Evolutionary conservation across 164 flowering plant species (phyloP).

Genomic region (Malania oleifera): DNA sequence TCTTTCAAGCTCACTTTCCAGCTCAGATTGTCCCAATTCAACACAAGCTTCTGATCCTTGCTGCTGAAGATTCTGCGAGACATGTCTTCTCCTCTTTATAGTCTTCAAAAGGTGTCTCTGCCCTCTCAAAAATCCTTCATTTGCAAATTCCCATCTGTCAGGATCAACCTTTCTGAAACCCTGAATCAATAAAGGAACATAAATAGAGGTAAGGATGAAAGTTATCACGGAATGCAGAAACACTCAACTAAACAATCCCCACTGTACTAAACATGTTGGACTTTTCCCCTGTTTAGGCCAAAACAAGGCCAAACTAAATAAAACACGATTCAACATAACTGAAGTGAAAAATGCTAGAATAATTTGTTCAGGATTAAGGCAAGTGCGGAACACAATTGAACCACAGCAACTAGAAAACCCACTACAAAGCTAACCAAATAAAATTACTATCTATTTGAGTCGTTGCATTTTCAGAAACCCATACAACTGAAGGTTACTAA

Average conservation of each 20-base stretch:
- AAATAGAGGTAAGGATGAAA: background rate
- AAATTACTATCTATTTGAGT: too few relatives aligned
- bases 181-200: constrained; percentile 31
- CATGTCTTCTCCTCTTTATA: constrained; percentile 61
- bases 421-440: too few relatives aligned
- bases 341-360: too few relatives aligned
- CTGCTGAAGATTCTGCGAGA: constrained; percentile 24
- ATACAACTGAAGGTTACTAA: too few relatives aligned
- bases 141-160: constrained; percentile 90
- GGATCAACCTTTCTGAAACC: constrained; percentile 89
- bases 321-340: too few relatives aligned
- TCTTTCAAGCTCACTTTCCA: constrained; percentile 56
- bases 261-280: too few relatives aligned
- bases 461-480: too few relatives aligned
- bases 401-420: too few relatives aligned
- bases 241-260: background rate
- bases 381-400: too few relatives aligned
- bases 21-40: constrained; percentile 50
- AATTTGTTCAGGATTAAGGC: too few relatives aligned
- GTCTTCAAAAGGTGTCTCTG: constrained; percentile 73
- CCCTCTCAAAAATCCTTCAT: constrained; percentile 78
- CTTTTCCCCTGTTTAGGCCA: too few relatives aligned
- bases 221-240: background rate
- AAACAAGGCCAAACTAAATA: background rate
- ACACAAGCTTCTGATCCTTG: constrained; percentile 37